Percentiles rank a stretch among this genome's conserved stretches.
phyloP scores from a whole-genome alignment of 2,329 filamentous ascomycete genomes.

The Beauveria rudraprayagi region DNA sequence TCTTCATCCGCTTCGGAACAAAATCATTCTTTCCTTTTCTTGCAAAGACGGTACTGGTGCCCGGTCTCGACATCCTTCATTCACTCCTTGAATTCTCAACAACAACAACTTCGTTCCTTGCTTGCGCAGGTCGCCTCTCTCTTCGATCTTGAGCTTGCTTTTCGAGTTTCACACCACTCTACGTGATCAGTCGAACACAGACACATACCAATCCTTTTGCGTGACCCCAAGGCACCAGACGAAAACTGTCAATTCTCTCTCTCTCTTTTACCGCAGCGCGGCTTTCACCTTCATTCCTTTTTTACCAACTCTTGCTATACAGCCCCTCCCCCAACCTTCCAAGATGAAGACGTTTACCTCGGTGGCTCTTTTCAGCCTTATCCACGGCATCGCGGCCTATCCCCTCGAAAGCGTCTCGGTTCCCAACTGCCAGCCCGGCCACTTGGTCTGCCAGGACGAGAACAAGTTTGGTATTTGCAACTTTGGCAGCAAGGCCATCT shows the following conservation, averaged over 20 bases:
- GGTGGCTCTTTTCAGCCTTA: slow-evolving; percentile 9
- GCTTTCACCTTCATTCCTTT: not conserved
- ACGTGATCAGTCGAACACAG: not conserved
- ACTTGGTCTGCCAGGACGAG: slow-evolving; percentile 8
- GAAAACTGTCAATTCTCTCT: not conserved
- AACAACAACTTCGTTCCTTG: not conserved
- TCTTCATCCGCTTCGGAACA: slow-evolving; percentile 5
- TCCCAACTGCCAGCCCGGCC: not conserved
- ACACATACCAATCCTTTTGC: not conserved
- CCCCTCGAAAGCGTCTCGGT: not conserved
- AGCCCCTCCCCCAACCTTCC: not conserved
- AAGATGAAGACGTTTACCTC: slow-evolving; percentile 6
- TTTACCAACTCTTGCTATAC: not conserved
- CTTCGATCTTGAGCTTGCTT: not conserved
- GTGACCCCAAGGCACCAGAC: slow-evolving; percentile 3
- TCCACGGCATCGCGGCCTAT: slow-evolving; percentile 1
- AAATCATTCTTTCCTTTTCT: not conserved
- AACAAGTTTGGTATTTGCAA: slow-evolving; percentile 8
- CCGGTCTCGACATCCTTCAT: not conserved
- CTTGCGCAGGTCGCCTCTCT: slow-evolving; percentile 11
- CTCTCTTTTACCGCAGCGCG: not conserved
- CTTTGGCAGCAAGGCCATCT: not conserved
- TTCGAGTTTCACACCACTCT: not conserved
- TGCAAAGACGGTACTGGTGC: slow-evolving; percentile 9
- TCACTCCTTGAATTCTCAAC: slow-evolving; percentile 1